Base-by-base conservation (phyloP, 495 filamentous ascomycete genomes). In the Cetradonia linearis region DNA sequence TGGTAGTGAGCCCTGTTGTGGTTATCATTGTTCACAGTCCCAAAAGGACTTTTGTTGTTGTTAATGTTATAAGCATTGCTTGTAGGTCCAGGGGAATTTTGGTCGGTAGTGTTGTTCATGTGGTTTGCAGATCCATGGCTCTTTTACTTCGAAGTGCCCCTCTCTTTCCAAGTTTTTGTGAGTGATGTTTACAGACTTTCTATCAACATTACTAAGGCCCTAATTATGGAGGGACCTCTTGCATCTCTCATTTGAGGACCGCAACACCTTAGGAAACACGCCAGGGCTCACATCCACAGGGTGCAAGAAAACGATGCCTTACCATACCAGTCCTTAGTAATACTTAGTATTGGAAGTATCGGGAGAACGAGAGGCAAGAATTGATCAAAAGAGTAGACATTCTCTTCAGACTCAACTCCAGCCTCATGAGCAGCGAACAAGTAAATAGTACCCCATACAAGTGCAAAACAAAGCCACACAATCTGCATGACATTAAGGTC, bases 391-490 rank as follows among this genome's bases (percentile, higher is more conserved):
- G 20, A 46, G n/a, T 20, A 46, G 42, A 6, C 3, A 46, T 46
- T 11, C 20, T 46, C 38, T 40, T 18, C 38, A 38, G 5, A n/a
- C 33, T 11, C 33, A 36, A n/a, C n/a, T n/a, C n/a, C n/a, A n/a
- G n/a, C n/a, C n/a, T n/a, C n/a, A 48, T 46, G 58, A 55, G 23
- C 27, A 1, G 1, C 5, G 25, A 54, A 54, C 8, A 62, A 25
- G 33, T 57, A 27, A 27, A 18, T 27, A 14, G 55, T 62, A 11
- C 55, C 60, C 46, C 46, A 62, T 8, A 28, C 38, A 13, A 62
- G 44, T 2, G 42, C 44, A 30, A 56, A 50, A 23, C 25, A 16
- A 11, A 62, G 60, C 55, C 60, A 62, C 11, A 40, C 8, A 14
- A 62, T 58, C 60, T 62, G 9, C 37, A 6, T 14, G 6, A 2